Percentiles rank a stretch among this genome's conserved stretches.
Conservation (phyloP, 176 grass and related monocot genomes). For the Saccharum officinarum region DNA sequence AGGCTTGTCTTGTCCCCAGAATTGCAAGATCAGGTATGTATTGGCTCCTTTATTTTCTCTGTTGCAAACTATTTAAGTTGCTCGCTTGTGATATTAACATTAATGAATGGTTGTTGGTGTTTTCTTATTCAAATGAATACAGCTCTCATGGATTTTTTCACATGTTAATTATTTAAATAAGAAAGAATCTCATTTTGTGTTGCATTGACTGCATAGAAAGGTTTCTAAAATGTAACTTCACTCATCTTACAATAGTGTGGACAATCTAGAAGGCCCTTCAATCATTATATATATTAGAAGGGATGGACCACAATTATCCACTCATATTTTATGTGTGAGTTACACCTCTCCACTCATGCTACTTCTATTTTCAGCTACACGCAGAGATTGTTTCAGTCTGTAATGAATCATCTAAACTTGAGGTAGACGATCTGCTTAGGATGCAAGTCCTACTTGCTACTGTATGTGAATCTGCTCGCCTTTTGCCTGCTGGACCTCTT, state of each 20-base stretch:
- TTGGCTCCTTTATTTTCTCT: conserved; percentile 24
- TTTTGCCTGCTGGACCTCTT: conserved; percentile 94
- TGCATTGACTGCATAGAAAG: not conserved
- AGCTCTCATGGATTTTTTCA: not conserved
- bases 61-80: conserved; percentile 23
- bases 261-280: not conserved
- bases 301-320: not conserved
- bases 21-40: conserved; percentile 74
- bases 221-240: not conserved
- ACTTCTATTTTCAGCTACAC: conserved; percentile 59
- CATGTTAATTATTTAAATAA: not conserved
- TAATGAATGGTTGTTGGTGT: not conserved
- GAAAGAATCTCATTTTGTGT: not conserved
- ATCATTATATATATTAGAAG: not conserved
- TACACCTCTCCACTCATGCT: conserved; percentile 16
- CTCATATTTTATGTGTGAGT: not conserved
- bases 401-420: conserved; percentile 41
- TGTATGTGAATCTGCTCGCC: conserved; percentile 89
- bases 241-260: not conserved
- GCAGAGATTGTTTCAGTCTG: conserved; percentile 53
- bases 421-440: conserved; percentile 52
- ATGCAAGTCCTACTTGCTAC: conserved; percentile 83
- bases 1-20: conserved; percentile 57
- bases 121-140: conserved; percentile 27
- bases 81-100: conserved; percentile 18